Evolutionary conservation across 441 rosid genomes (phyloP).

Genomic region (Populus hybrid): DNA sequence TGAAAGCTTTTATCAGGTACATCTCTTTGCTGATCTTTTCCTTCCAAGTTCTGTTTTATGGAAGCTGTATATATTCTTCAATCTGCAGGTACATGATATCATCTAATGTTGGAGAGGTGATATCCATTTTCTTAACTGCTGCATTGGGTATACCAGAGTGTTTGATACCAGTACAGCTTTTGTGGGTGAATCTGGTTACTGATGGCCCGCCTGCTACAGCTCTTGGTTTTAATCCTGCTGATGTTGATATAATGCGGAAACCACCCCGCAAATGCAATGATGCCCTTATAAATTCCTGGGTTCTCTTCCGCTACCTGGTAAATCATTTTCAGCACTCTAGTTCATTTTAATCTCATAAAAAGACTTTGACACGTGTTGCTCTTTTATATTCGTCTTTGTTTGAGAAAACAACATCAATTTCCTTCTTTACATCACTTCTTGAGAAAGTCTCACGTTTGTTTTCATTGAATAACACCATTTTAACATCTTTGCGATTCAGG

Average conservation of each 20-base stretch:
- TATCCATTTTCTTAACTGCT: conserved; percentile 78
- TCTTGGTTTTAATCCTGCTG: conserved; percentile 88
- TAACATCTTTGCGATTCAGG: conserved; percentile 29
- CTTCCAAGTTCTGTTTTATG: conserved; percentile 4
- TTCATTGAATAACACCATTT: neutral
- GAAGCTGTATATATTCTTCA: conserved; percentile 13
- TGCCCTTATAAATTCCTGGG: conserved; percentile 65
- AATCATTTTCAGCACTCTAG: conserved; percentile 12
- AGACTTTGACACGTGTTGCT: neutral
- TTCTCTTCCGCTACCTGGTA: conserved; percentile 75
- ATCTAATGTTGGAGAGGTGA: conserved; percentile 89
- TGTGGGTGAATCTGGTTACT: conserved; percentile 90
- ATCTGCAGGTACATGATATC: conserved; percentile 86
- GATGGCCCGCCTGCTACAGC: conserved; percentile 95
- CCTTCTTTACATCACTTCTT: neutral
- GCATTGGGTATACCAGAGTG: conserved; percentile 89
- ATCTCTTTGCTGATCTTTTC: neutral
- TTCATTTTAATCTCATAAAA: neutral
- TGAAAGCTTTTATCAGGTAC: conserved; percentile 91
- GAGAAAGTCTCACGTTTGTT: neutral
- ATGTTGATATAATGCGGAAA: conserved; percentile 77
- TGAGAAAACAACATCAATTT: neutral
- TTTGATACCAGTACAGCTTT: conserved; percentile 88
- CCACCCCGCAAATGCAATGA: conserved; percentile 84
- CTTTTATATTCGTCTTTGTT: neutral